Conservation (phyloP, 78 protist species). For the Dictyostelium firmibasis region DNA sequence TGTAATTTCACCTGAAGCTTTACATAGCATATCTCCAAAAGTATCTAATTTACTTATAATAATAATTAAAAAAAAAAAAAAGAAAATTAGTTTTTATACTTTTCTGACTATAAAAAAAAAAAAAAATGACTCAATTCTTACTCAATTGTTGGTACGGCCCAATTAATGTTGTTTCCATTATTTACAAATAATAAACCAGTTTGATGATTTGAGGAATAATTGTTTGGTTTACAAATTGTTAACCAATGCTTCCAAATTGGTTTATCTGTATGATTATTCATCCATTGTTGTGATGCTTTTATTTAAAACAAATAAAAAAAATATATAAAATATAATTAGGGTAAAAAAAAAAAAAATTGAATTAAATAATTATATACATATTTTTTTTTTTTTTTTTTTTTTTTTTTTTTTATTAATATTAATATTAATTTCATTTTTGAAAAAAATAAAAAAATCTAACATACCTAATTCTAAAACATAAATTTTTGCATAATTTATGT, state of each 20-base stretch:
- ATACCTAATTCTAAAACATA: constrained; percentile 28
- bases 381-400: neutral
- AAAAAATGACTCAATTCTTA: neutral
- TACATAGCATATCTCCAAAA: neutral
- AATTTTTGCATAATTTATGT: neutral
- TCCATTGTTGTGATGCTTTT: neutral
- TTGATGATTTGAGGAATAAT: neutral
- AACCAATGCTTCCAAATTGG: constrained; percentile 8
- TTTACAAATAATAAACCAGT: neutral
- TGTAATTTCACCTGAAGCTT: neutral
- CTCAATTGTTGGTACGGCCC: neutral
- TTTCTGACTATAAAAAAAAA: no score
- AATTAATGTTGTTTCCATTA: neutral
- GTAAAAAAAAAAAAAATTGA: no score
- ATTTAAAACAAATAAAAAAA: no score
- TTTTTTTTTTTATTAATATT: neutral
- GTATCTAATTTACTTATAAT: neutral
- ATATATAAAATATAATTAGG: no score
- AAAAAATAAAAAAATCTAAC: no score
- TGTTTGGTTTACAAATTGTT: neutral
- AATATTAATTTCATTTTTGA: no score
- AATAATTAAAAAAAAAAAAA: neutral
- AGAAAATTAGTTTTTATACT: neutral
- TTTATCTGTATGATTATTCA: neutral
- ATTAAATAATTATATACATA: no score